phyloP scores from a whole-genome alignment of 2,329 filamentous ascomycete species.

The Nemania abortiva region DNA sequence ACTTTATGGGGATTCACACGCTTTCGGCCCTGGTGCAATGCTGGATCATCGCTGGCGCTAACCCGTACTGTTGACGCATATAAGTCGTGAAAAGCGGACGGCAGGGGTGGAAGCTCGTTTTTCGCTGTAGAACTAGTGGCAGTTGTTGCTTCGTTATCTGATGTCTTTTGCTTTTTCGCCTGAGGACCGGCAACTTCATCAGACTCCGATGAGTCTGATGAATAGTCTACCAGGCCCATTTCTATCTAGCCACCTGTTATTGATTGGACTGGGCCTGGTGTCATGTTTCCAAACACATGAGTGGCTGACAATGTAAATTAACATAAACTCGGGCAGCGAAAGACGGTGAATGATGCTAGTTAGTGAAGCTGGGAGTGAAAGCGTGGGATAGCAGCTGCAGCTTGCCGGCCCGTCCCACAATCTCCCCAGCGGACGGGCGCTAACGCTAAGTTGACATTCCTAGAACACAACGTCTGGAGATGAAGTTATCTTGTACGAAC shows the following conservation, averaged over 20 bases:
- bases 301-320: neutral
- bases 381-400: neutral
- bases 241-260: neutral
- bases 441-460: neutral
- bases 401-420: neutral
- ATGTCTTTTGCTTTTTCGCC: constrained; percentile 47
- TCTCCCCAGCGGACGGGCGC: neutral
- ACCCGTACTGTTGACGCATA: constrained; percentile 86
- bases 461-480: neutral
- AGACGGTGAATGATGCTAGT: neutral
- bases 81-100: constrained; percentile 84
- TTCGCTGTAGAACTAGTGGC: neutral
- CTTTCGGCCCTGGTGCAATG: constrained; percentile 85
- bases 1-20: constrained; percentile 84
- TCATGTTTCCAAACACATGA: neutral
- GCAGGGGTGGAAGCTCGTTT: constrained; percentile 72
- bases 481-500: neutral
- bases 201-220: constrained; percentile 45
- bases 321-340: neutral
- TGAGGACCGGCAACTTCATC: constrained; percentile 13
- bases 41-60: constrained; percentile 83
- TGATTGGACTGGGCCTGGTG: neutral
- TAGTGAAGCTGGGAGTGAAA: neutral
- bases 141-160: constrained; percentile 18
- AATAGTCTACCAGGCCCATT: constrained; percentile 58